phyloP scores from a whole-genome alignment of 2,329 filamentous ascomycete genomes.

The Colletotrichum lini region DNA sequence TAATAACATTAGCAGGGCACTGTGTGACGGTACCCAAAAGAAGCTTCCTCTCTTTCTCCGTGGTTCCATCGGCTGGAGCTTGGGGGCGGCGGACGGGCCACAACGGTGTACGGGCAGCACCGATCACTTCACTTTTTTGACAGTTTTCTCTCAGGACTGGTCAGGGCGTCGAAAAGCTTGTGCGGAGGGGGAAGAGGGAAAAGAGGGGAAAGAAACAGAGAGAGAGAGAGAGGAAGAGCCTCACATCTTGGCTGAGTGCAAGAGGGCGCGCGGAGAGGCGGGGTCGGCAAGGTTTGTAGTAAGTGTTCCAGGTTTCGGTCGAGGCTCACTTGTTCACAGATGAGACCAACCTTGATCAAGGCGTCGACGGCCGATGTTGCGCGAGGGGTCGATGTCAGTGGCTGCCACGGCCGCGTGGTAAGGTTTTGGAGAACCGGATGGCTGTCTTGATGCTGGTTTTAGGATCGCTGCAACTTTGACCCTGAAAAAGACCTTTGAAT shows the following conservation, averaged over 20 bases:
- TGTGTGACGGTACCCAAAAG: neutral
- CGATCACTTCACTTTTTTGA: neutral
- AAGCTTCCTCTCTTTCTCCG: slow-evolving; percentile 12
- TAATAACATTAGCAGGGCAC: neutral
- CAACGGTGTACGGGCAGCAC: slow-evolving; percentile 2
- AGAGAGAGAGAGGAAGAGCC: neutral
- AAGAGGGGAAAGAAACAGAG: too few relatives aligned
- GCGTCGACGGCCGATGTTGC: neutral
- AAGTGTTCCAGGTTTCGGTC: neutral
- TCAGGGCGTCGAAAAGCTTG: slow-evolving; percentile 22
- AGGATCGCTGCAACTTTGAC: too few relatives aligned
- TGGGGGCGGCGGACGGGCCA: neutral
- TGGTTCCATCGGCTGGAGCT: neutral
- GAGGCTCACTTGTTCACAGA: neutral
- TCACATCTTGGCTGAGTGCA: neutral
- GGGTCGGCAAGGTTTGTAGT: neutral
- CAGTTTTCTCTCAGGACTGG: neutral
- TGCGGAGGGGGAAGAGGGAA: neutral
- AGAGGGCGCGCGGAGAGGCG: neutral
- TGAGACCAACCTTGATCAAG: slow-evolving; percentile 16
- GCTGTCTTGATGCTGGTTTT: neutral
- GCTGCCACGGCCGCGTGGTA: neutral
- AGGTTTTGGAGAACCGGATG: neutral
- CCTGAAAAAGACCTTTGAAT: too few relatives aligned
- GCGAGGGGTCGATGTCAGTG: neutral